Percentiles rank a stretch among this genome's conserved stretches.
These are phyloP conservation scores for Phytopythium mirpurense DNA, from an alignment of 352 stramenopile species.

Conservation along the genomic window DNA sequence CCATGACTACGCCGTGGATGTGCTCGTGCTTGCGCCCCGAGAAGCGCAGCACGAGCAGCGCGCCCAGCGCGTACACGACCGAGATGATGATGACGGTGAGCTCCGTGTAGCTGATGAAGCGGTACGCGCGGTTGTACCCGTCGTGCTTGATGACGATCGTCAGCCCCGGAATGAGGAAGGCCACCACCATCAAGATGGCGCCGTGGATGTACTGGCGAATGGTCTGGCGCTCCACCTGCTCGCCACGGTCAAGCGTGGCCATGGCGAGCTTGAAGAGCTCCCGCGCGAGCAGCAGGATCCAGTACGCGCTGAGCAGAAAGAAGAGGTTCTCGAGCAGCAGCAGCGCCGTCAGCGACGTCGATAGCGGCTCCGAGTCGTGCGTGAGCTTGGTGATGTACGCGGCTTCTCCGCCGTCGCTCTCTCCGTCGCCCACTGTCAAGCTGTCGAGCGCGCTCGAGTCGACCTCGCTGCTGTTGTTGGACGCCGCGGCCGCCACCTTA, in stretches of 20 bases:
- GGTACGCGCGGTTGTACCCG: slow-evolving; percentile 46
- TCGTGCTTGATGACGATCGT: slow-evolving; percentile 37
- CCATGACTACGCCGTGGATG: slow-evolving; percentile 59
- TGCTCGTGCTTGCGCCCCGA: slow-evolving; percentile 63
- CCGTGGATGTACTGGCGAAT: slow-evolving; percentile 43
- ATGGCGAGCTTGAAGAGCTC: slow-evolving; percentile 64
- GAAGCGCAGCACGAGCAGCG: slow-evolving; percentile 34
- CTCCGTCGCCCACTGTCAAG: slow-evolving; percentile 26
- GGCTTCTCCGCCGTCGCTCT: slow-evolving; percentile 45
- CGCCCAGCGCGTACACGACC: slow-evolving; percentile 34
- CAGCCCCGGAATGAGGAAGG: slow-evolving; percentile 29
- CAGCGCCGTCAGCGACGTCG: slow-evolving; percentile 33
- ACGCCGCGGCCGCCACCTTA: slow-evolving; percentile 8
- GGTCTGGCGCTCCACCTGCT: slow-evolving; percentile 35
- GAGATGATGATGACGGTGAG: slow-evolving; percentile 39
- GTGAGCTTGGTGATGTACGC: slow-evolving; percentile 61
- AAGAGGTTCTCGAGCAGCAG: slow-evolving; percentile 57
- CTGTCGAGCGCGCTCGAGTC: slow-evolving; percentile 8
- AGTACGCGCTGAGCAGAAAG: slow-evolving; percentile 61
- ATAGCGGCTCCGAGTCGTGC: slow-evolving; percentile 33
- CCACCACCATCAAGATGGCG: slow-evolving; percentile 21
- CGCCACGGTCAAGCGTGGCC: slow-evolving; percentile 46
- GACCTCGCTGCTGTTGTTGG: slow-evolving; percentile 6
- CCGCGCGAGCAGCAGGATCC: slow-evolving; percentile 49
- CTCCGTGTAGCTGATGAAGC: slow-evolving; percentile 52